Evolutionary conservation across 2,329 filamentous ascomycete genomes (phyloP), one percentile per base, ranked within the genome.

Genomic region (Ascosphaera pollenicola): DNA sequence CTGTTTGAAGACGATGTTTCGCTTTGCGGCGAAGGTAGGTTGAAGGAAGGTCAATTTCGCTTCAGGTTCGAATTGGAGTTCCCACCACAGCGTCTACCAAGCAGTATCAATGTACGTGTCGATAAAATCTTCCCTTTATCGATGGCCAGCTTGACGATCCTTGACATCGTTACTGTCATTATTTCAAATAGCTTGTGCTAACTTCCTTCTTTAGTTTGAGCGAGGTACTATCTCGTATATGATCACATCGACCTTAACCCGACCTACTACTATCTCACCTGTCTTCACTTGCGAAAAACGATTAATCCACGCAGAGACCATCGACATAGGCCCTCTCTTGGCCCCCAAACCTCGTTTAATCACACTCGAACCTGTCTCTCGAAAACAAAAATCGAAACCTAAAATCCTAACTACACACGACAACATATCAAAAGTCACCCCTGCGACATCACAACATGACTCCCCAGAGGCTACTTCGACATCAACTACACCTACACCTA

Each of bases 151-250:
- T 24, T 24, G 21, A 24, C 21, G 21, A 24, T 24, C 5, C 21
- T 24, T 24, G 21, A 24, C 21, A 10, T 5, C 10, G 10, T 24
- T 24, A 24, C 10, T 24, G 10, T 24, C 21, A 24, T 4, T 24
- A 4, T 24, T 24, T 24, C 21, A 10, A 24, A n/a, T n/a, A n/a
- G 5, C 21, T 24, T 5, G 21, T 5, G 10, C 21, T 24, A 24
- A 24, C 21, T 24, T 18, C 35, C 17, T n/a, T 39, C 18, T 41
- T 21, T 56, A 95, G 84, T 98, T 98, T 56, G 89, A 95, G 59
- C 75, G 87, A 52, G 89, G 89, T 28, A 85, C 82, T 2, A 82
- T 98, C 49, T 78, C 79, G 16, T 98, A 95, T 59, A 74, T 87
- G 62, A 70, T 95, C 49, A 87, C 82, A 4, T 78, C 87, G 24